Base-by-base conservation (phyloP, 495 filamentous ascomycete genomes). In the Xylaria flabelliformis region DNA sequence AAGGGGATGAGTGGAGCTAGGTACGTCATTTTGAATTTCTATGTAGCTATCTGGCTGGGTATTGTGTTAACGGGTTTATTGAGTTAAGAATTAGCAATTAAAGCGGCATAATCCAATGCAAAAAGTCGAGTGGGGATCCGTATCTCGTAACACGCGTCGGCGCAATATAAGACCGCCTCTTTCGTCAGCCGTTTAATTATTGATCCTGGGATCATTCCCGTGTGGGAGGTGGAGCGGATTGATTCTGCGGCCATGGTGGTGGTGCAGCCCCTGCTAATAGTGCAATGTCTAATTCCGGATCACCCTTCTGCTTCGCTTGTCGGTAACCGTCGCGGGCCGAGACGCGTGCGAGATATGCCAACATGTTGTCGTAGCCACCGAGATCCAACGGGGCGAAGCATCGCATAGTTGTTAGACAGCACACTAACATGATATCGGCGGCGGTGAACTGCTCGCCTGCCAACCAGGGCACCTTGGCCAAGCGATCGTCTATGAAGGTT, bases 351-450 rank as follows among this genome's bases (percentile, higher is more conserved):
- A 90, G 76, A 78, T 86, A 91, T 12, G 29, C 72, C 67, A 88
- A 51, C 32, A 90, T 80, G 36, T 80, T 79, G 39, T 69, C 69
- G 75, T 86, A 88, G 9, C 63, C 67, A 2, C 65, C 69, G 46
- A 90, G 77, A 62, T 85, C 81, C n/a, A 82, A 76, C 26, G 79
- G 80, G 64, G 59, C 72, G 67, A 87, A 90, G 15, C 80, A 78
- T 24, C 90, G 80, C 83, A 89, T 82, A 13, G 86, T 90, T 3
- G 88, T 89, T 58, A 91, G 76, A 36, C 79, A 79, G 66, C 81
- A 87, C 9, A 90, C 77, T 6, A 67, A 82, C 86, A 90, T 90
- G 42, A 91, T 82, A 82, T 92, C 90, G 1, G 90, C 90, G 0
- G 84, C 87, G 0, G 88, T 90, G 69, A 92, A 86, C 63, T 88